Evolutionary conservation across 1,284 basidiomycete genomes (phyloP).

Genomic region (Papiliotrema flavescens): DNA sequence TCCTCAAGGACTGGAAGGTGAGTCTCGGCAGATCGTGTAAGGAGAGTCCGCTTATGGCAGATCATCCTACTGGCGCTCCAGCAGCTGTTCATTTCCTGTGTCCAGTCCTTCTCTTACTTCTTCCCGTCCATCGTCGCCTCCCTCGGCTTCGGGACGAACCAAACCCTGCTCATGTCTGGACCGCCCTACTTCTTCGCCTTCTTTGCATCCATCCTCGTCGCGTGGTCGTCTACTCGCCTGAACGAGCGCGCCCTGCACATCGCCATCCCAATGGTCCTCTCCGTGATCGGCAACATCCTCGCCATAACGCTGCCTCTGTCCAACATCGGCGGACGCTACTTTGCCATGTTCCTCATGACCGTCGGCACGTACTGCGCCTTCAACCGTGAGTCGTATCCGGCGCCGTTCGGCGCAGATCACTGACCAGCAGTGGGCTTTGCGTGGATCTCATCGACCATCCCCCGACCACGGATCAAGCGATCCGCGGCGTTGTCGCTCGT

Average conservation of each 20-base stretch:
- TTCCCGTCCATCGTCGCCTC: constrained; percentile 21
- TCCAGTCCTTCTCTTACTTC: constrained; percentile 14
- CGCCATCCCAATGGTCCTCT: constrained; percentile 40
- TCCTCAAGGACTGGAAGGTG: constrained; percentile 7
- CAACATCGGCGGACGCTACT: constrained; percentile 24
- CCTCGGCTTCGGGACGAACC: constrained; percentile 28
- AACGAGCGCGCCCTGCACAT: constrained; percentile 26
- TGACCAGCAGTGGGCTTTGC: too few relatives aligned
- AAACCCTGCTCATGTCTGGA: constrained; percentile 13
- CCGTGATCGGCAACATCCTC: constrained; percentile 65
- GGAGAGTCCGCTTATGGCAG: too few relatives aligned
- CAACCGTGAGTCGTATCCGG: neutral
- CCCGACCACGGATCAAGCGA: too few relatives aligned
- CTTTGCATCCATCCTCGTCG: constrained; percentile 54
- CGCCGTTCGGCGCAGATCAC: too few relatives aligned
- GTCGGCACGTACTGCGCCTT: constrained; percentile 3
- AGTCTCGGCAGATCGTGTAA: neutral
- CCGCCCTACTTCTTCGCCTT: neutral
- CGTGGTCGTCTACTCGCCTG: constrained; percentile 47
- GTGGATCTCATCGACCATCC: too few relatives aligned
- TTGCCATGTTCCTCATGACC: constrained; percentile 15
- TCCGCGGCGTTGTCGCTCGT: too few relatives aligned
- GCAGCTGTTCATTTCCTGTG: neutral
- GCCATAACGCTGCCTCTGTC: constrained; percentile 49
- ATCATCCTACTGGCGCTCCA: neutral